Evolutionary conservation across 331 rosid genomes (phyloP), one percentile per base, ranked within the genome.

Genomic region (Quercus tomentella): DNA sequence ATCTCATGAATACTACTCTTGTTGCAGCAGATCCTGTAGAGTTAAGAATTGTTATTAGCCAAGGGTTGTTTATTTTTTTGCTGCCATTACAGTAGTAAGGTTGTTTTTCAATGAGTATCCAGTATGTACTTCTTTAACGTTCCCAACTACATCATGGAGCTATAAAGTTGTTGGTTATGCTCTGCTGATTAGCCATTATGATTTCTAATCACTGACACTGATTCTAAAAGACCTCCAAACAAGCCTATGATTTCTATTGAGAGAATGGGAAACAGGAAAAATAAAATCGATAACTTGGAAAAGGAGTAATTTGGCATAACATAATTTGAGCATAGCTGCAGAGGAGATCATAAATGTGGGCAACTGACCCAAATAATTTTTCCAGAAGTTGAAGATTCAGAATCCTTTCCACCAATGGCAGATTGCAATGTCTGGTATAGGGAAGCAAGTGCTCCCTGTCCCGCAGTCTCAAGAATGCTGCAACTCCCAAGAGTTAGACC

Each of bases 381-480:
- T 78, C 87, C 84, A 63, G 95, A 81, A 79, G 75, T 90, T 9
- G 89, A 81, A 80, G 97, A 84, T 77, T 85, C 89, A 11, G 93
- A 51, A 2, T 80, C 89, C 84, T 85, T 87, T 79, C 86, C 75
- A 6, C 23, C 57, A 82, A 87, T 41, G 54, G 97, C 91, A 70
- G 90, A 87, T 82, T 88, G 89, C 93, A 93, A 77, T 37, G 87
- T 91, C 87, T 90, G 82, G 84, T 76, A 86, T 7, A 95, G 81
- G 28, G 82, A 35, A 72, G 72, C 76, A 66, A 91, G 77, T 67
- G 92, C 94, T 83, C 97, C 97, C 54, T 91, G 89, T 73, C 99
- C 99, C 5, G 98, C 98, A 74, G 97, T 93, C 75, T 95, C 99
- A 61, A 95, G 99, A 87, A 95, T 87, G 82, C 65, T 86, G 83